These are phyloP conservation scores for Zygnema circumcarinatum DNA, from an alignment of 139 green algal species.

Conservation along the genomic window DNA sequence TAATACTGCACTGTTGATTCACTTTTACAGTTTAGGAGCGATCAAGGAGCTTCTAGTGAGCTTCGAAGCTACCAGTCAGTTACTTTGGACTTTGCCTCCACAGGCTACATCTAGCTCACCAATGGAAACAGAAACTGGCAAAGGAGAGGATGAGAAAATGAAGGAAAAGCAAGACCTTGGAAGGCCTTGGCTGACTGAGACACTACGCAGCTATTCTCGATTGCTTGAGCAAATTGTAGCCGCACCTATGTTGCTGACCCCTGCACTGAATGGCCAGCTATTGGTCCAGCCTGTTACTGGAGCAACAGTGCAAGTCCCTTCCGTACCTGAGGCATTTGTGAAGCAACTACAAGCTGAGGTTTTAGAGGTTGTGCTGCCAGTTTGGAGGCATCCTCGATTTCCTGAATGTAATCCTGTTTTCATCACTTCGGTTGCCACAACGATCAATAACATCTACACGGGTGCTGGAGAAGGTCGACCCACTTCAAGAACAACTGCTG, in stretches of 20 bases:
- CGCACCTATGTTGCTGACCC: slow-evolving; percentile 11
- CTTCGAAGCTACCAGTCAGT: slow-evolving; percentile 35
- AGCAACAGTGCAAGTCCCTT: slow-evolving; percentile 17
- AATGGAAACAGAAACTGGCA: slow-evolving; percentile 1
- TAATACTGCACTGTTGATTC: slow-evolving; percentile 82
- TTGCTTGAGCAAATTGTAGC: slow-evolving; percentile 30
- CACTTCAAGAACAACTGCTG: not conserved
- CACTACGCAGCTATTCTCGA: slow-evolving; percentile 21
- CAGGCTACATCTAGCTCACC: not conserved
- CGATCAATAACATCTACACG: slow-evolving; percentile 42
- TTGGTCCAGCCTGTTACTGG: slow-evolving; percentile 21
- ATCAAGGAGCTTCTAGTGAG: slow-evolving; percentile 40
- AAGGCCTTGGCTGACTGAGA: slow-evolving; percentile 25
- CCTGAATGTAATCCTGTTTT: slow-evolving; percentile 48
- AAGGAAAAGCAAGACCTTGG: not conserved
- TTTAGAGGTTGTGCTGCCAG: slow-evolving; percentile 73
- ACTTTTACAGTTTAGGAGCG: slow-evolving; percentile 31
- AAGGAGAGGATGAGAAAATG: not conserved
- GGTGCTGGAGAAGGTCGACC: not conserved
- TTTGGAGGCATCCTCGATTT: slow-evolving; percentile 74
- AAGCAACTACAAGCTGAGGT: slow-evolving; percentile 58
- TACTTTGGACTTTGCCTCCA: slow-evolving; percentile 41
- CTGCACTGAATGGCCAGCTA: not conserved
- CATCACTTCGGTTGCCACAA: slow-evolving; percentile 43
- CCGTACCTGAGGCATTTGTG: slow-evolving; percentile 61